phyloP scores from a whole-genome alignment of 352 stramenopile species.

The Phytophthora aleatoria region DNA sequence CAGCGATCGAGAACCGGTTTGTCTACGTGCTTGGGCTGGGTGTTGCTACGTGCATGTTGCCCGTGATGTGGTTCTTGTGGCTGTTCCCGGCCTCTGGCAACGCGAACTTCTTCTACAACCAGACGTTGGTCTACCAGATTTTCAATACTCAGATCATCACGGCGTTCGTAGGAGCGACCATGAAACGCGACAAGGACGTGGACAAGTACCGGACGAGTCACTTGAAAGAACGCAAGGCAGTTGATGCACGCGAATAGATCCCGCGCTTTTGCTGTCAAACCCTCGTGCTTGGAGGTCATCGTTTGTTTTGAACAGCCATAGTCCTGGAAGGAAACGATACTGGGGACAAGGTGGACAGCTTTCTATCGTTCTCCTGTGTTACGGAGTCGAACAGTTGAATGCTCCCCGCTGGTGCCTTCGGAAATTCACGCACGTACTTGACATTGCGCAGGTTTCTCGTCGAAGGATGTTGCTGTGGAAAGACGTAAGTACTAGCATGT shows the following conservation, averaged over 20 bases:
- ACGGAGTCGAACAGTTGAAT: slow-evolving; percentile 35
- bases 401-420: slow-evolving; percentile 37
- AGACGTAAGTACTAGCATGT: slow-evolving; percentile 5
- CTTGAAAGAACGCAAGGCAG: slow-evolving; percentile 20
- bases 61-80: slow-evolving; percentile 90
- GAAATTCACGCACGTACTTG: slow-evolving; percentile 59
- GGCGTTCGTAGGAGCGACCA: slow-evolving; percentile 76
- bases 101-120: slow-evolving; percentile 91
- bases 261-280: not conserved
- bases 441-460: slow-evolving; percentile 24
- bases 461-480: not conserved
- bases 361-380: slow-evolving; percentile 5
- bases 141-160: slow-evolving; percentile 81
- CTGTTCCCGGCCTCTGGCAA: slow-evolving; percentile 84
- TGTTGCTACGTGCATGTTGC: slow-evolving; percentile 75
- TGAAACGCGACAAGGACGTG: slow-evolving; percentile 87
- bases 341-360: slow-evolving; percentile 17
- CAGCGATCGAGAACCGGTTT: slow-evolving; percentile 82
- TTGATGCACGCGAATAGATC: slow-evolving; percentile 16
- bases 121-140: slow-evolving; percentile 87
- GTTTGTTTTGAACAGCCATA: slow-evolving; percentile 39
- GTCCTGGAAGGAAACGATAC: slow-evolving; percentile 36
- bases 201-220: slow-evolving; percentile 47
- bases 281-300: slow-evolving; percentile 29
- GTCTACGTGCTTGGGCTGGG: slow-evolving; percentile 71